Evolutionary conservation across 805 yeast genomes (phyloP).

Genomic region (Teunomyces gatunensis): DNA sequence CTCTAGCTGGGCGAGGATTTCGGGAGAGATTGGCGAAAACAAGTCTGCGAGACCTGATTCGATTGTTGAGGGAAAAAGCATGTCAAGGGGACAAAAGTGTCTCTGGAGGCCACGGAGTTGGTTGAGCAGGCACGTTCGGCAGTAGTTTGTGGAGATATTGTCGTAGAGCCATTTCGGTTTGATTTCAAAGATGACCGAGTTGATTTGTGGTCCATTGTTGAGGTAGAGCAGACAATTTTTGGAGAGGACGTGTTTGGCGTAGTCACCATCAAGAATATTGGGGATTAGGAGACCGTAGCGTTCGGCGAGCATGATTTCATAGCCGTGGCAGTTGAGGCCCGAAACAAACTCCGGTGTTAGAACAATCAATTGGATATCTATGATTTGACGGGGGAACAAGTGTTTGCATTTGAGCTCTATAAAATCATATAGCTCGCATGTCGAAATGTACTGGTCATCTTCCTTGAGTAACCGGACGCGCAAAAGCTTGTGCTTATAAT

Average conservation of each 20-base stretch:
- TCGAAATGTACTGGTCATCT: conserved; percentile 34
- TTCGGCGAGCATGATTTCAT: conserved; percentile 35
- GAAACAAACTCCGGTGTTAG: conserved; percentile 30
- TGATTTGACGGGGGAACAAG: conserved; percentile 27
- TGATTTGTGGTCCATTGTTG: conserved; percentile 4
- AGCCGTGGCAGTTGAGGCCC: conserved; percentile 24
- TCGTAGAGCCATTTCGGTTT: conserved; percentile 63
- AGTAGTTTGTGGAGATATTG: conserved; percentile 41
- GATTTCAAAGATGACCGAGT: conserved; percentile 40
- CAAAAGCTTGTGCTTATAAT: conserved; percentile 35
- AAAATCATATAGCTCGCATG: conserved; percentile 42
- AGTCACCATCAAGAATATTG: conserved; percentile 35
- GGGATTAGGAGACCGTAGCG: conserved; percentile 44
- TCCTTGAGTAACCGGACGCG: conserved; percentile 35
- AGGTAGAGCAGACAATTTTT: conserved; percentile 35
- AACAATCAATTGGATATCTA: conserved; percentile 31
- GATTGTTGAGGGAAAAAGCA: conserved; percentile 32
- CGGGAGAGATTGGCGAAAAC: conserved; percentile 19
- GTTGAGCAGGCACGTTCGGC: conserved; percentile 59
- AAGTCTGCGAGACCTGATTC: conserved; percentile 34
- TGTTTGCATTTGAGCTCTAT: conserved; percentile 33
- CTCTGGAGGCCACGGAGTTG: conserved; percentile 27
- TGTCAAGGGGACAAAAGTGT: conserved; percentile 49
- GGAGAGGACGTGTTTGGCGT: conserved; percentile 24
- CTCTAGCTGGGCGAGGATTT: conserved; percentile 18